Conservation (phyloP, 306 rosid genomes). For the Malus fusca region DNA sequence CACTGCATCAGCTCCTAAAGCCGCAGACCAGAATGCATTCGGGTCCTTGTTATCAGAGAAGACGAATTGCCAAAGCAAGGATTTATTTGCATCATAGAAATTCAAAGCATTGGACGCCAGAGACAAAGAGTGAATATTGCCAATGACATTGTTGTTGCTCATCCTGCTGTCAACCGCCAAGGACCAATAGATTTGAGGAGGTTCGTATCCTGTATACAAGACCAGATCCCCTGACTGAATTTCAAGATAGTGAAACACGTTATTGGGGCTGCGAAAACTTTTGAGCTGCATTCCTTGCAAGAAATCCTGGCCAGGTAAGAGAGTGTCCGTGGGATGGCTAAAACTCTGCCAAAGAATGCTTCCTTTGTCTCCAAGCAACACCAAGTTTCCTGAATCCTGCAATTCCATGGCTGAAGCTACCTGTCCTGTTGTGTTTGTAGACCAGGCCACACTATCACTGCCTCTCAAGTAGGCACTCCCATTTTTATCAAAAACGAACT, state of each 20-base stretch:
- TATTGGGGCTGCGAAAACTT: constrained; percentile 25
- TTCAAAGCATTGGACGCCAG: constrained; percentile 35
- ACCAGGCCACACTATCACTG: constrained; percentile 20
- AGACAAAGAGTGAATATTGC: constrained; percentile 20
- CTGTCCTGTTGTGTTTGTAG: constrained; percentile 31
- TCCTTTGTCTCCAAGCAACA: constrained; percentile 29
- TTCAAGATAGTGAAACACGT: constrained; percentile 28
- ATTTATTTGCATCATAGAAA: constrained; percentile 29
- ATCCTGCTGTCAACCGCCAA: constrained; percentile 24
- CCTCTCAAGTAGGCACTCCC: constrained; percentile 29
- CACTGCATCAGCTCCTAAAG: constrained; percentile 20
- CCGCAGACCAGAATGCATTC: constrained; percentile 25
- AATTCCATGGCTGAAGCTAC: constrained; percentile 31
- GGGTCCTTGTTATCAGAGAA: constrained; percentile 3
- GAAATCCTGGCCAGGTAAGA: constrained; percentile 43
- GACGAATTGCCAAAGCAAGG: constrained; percentile 38
- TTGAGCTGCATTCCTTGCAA: constrained; percentile 39
- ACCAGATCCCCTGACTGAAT: constrained; percentile 32
- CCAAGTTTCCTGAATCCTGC: constrained; percentile 45
- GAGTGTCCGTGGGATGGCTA: constrained; percentile 47
- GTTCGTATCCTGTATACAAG: constrained; percentile 33
- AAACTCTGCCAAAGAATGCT: constrained; percentile 51
- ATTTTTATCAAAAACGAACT: constrained; percentile 29
- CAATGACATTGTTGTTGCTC: constrained; percentile 17
- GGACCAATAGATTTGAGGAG: constrained; percentile 56